Conservation (phyloP, 352 stramenopile genomes). For the Peronospora tabacina region DNA sequence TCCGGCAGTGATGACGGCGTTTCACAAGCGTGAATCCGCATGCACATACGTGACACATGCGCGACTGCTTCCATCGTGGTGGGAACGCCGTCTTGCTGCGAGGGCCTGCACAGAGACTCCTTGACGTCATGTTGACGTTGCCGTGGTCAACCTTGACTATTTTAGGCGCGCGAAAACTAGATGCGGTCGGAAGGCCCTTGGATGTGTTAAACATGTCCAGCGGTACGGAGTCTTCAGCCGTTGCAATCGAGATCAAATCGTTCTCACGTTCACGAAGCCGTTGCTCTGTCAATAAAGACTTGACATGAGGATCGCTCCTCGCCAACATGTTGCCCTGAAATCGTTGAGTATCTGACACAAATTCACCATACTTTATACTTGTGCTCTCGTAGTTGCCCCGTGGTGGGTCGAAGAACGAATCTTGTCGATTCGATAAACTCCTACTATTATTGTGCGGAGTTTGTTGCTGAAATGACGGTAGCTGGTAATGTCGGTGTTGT, state of each 20-base stretch:
- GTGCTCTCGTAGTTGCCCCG: slow-evolving; percentile 15
- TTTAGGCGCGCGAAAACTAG: slow-evolving; percentile 22
- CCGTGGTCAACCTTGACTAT: slow-evolving; percentile 17
- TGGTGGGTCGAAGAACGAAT: slow-evolving; percentile 22
- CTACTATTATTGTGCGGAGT: slow-evolving; percentile 13
- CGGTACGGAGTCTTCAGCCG: slow-evolving; percentile 40
- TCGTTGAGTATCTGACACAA: slow-evolving; percentile 6
- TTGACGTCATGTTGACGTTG: slow-evolving; percentile 17
- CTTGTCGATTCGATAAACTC: slow-evolving; percentile 23
- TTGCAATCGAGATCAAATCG: slow-evolving; percentile 49
- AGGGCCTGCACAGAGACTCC: slow-evolving; percentile 18
- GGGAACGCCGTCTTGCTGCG: slow-evolving; percentile 52
- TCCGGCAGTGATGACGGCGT: slow-evolving; percentile 76
- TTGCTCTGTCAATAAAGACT: slow-evolving; percentile 54
- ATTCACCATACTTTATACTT: slow-evolving; percentile 22
- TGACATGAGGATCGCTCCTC: slow-evolving; percentile 35
- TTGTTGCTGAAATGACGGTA: slow-evolving; percentile 22
- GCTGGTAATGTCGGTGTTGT: slow-evolving; percentile 29
- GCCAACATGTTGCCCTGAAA: slow-evolving; percentile 16
- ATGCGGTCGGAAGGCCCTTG: slow-evolving; percentile 23
- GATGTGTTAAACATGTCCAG: slow-evolving; percentile 29
- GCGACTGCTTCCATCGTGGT: slow-evolving; percentile 68
- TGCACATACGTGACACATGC: slow-evolving; percentile 60
- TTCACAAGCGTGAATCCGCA: slow-evolving; percentile 56
- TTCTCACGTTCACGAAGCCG: slow-evolving; percentile 56